Conservation (phyloP, 2,329 filamentous ascomycete species). For the Phialophora expanda region DNA sequence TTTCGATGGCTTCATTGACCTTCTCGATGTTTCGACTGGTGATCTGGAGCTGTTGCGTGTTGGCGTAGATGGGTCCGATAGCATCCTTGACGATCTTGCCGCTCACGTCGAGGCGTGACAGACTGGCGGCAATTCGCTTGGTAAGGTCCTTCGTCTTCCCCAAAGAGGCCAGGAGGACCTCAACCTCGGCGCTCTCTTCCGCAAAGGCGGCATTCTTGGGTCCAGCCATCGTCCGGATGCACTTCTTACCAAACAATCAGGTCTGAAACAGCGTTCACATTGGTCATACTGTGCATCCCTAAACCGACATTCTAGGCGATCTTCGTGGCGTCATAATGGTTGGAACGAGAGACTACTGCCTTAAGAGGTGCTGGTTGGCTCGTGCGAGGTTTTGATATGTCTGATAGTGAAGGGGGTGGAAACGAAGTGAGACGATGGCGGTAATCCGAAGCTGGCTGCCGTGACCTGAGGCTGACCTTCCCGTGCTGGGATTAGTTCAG, state of each 20-base stretch:
- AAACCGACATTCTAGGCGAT: not conserved
- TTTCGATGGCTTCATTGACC: slow-evolving; percentile 84
- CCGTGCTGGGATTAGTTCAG: not conserved
- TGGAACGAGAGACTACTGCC: not conserved
- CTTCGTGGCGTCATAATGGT: not conserved
- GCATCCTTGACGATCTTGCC: slow-evolving; percentile 91
- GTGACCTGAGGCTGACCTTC: not conserved
- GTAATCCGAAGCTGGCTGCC: not conserved
- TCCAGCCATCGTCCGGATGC: slow-evolving; percentile 55
- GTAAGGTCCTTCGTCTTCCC: slow-evolving; percentile 93
- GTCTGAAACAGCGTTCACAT: slow-evolving; percentile 10
- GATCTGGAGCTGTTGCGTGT: slow-evolving; percentile 87
- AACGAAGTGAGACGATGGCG: not conserved
- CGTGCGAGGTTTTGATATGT: not conserved
- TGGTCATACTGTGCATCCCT: slow-evolving; percentile 7
- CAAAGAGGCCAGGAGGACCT: slow-evolving; percentile 71
- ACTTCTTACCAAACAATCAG: not conserved
- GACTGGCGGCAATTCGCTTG: slow-evolving; percentile 91
- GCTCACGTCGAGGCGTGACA: slow-evolving; percentile 81
- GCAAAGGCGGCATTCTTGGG: slow-evolving; percentile 63
- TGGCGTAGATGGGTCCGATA: slow-evolving; percentile 87
- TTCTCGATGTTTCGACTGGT: slow-evolving; percentile 87
- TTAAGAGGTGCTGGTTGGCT: not conserved
- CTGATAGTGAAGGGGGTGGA: not conserved
- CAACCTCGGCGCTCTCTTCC: slow-evolving; percentile 71